Evolutionary conservation across 768 basidiomycete species (phyloP).

Genomic region (Butyriboletus loyo): DNA sequence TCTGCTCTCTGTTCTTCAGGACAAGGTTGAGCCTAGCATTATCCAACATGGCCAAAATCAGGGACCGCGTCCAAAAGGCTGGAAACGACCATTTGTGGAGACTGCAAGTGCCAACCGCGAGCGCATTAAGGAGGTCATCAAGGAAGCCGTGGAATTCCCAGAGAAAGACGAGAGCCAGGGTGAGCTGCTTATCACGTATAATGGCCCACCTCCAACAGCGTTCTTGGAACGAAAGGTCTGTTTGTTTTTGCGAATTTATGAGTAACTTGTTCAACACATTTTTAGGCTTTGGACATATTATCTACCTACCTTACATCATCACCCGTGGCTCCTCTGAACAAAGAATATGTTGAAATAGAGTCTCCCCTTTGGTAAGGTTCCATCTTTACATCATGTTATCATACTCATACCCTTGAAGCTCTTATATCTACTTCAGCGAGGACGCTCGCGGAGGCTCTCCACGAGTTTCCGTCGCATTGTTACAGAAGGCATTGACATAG

Average conservation of each 20-base stretch:
- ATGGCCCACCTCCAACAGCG: constrained; percentile 71
- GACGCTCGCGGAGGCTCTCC: constrained; percentile 68
- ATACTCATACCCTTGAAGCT: constrained; percentile 42
- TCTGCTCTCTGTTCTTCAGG: constrained; percentile 78
- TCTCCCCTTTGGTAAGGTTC: constrained; percentile 75
- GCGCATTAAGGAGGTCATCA: constrained; percentile 50
- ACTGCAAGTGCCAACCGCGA: constrained; percentile 67
- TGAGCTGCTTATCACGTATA: constrained; percentile 72
- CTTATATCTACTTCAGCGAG: constrained; percentile 82
- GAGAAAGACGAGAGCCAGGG: constrained; percentile 96
- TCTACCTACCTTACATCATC: constrained; percentile 88
- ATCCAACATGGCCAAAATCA: constrained; percentile 69
- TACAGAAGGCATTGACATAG: constrained; percentile 81
- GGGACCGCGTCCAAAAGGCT: constrained; percentile 70
- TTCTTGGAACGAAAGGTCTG: constrained; percentile 70
- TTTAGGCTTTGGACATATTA: constrained; percentile 78
- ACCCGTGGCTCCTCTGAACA: constrained; percentile 76
- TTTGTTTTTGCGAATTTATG: background rate
- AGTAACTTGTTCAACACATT: constrained; percentile 2
- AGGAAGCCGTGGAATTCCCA: constrained; percentile 83
- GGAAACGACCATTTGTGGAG: constrained; percentile 95
- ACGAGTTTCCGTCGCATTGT: constrained; percentile 67
- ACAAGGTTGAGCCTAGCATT: constrained; percentile 79
- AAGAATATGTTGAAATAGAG: constrained; percentile 90
- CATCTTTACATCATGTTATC: background rate